A percentile compares a stretch with the other conserved stretches of the same genome.
Evolutionary conservation across 495 filamentous ascomycete genomes (phyloP).

Genomic region (Podospora tetraspora): DNA sequence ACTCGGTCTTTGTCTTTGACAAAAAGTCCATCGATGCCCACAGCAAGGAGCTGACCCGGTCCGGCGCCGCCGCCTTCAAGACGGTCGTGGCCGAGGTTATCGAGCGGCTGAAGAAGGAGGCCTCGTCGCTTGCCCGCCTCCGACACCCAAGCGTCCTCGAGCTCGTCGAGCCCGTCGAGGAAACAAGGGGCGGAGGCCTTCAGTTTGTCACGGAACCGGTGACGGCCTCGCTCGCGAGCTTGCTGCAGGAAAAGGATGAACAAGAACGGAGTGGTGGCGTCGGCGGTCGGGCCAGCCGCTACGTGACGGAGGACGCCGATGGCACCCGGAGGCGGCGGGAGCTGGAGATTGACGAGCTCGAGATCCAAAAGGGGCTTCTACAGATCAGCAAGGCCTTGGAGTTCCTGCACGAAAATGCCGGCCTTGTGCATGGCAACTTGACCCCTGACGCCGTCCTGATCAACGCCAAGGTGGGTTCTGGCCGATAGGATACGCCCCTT

Average conservation of each 20-base stretch:
- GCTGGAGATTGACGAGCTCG: conserved; percentile 91
- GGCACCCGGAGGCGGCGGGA: conserved; percentile 71
- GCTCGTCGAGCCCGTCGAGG: conserved; percentile 90
- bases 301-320: conserved; percentile 74
- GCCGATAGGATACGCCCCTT: background rate
- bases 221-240: conserved; percentile 74
- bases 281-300: conserved; percentile 67
- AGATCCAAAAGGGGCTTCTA: conserved; percentile 92
- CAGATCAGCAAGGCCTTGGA: conserved; percentile 93
- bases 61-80: conserved; percentile 61
- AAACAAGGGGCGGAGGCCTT: conserved; percentile 80
- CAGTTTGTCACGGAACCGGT: conserved; percentile 95
- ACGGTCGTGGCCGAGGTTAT: conserved; percentile 80
- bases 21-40: conserved; percentile 73
- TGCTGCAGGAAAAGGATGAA: conserved; percentile 85
- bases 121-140: conserved; percentile 75
- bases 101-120: conserved; percentile 86
- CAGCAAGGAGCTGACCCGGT: conserved; percentile 48
- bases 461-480: conserved; percentile 71
- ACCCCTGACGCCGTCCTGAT: conserved; percentile 93
- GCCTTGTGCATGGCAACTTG: conserved; percentile 86
- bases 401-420: conserved; percentile 94
- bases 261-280: conserved; percentile 65
- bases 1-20: conserved; percentile 93
- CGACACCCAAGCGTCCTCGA: conserved; percentile 90